Base-by-base conservation (phyloP, 768 basidiomycete genomes). In the Rhizopogon roseolus region DNA sequence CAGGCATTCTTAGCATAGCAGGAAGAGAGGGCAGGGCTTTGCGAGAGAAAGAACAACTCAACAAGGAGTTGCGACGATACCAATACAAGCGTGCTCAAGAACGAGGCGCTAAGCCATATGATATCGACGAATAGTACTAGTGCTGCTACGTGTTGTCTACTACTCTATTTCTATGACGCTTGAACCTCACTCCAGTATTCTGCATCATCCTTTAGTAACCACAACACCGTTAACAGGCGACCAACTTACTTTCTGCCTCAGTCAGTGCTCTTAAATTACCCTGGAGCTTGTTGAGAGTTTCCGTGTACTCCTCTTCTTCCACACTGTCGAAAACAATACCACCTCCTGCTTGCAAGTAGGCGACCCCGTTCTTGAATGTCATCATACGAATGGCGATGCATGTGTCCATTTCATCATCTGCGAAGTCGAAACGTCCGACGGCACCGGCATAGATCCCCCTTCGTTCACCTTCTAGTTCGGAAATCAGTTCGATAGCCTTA, bases 331-430 rank as follows among this genome's bases (percentile, higher is more conserved):
- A 93, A 9, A 99, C 97, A 60, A 99, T 97, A 1, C 96, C 96
- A 50, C 96, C 97, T 6, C 96, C 94, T 37, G 97, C 97, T 66
- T 98, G 95, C 43, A 98, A 73, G 68, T 98, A 98, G 19, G 84
- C 91, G 17, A 84, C 76, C 2, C 94, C 93, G 60, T 94, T 81
- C 71, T 97, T 98, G 78, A 97, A 98, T 1, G 86, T 82, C 93
- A 98, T 98, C 5, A 95, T 98, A 32, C 97, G 84, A 62, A 99
- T 98, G 5, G 97, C 96, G 63, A 99, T 99, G 72, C 96, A 98
- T 0, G 93, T 97, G 68, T 99, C 97, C 89, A 98, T 93, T 64
- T 88, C 87, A 66, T 98, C 91, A 25, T 82, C 76, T 2, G 93
- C 90, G 70, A 98, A 98, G 70, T 98, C 95, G 68, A 95, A 98